Evolutionary conservation across 2,329 filamentous ascomycete genomes (phyloP).

Genomic region (Colletotrichum liaoningense): DNA sequence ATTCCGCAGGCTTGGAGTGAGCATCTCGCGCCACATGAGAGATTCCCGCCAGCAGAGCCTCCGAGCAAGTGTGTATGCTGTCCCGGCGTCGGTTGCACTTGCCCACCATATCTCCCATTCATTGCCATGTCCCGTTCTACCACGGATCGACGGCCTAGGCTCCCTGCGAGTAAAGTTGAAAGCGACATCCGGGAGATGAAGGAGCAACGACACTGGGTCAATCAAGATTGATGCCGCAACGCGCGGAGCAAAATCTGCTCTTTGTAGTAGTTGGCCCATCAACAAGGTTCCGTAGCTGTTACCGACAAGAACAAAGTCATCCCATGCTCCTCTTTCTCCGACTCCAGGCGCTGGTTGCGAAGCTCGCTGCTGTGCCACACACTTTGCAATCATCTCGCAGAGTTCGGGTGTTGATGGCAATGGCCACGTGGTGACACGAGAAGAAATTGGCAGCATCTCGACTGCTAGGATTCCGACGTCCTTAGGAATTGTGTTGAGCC

Average conservation of each 20-base stretch:
- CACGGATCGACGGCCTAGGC: conserved; percentile 47
- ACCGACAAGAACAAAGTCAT: conserved; percentile 68
- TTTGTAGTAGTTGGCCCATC: conserved; percentile 65
- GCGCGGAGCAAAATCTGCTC: conserved; percentile 41
- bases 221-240: conserved; percentile 65
- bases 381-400: conserved; percentile 27
- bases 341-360: conserved; percentile 2
- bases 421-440: conserved; percentile 63
- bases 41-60: conserved; percentile 81
- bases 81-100: conserved; percentile 76
- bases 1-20: conserved; percentile 44
- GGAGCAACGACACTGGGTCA: conserved; percentile 69
- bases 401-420: conserved; percentile 41
- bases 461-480: conserved; percentile 68
- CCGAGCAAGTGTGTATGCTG: conserved; percentile 71
- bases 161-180: conserved; percentile 66
- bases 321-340: conserved; percentile 37
- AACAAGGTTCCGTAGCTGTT: conserved; percentile 70
- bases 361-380: conserved; percentile 26
- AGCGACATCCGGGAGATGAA: conserved; percentile 71
- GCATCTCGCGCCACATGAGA: conserved; percentile 76
- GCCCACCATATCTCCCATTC: conserved; percentile 79
- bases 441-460: conserved; percentile 69
- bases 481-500: conserved; percentile 50
- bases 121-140: conserved; percentile 59